These are phyloP conservation scores for Picochlorum sp. DNA, from an alignment of 139 green algal genomes.

Conservation along the genomic window DNA sequence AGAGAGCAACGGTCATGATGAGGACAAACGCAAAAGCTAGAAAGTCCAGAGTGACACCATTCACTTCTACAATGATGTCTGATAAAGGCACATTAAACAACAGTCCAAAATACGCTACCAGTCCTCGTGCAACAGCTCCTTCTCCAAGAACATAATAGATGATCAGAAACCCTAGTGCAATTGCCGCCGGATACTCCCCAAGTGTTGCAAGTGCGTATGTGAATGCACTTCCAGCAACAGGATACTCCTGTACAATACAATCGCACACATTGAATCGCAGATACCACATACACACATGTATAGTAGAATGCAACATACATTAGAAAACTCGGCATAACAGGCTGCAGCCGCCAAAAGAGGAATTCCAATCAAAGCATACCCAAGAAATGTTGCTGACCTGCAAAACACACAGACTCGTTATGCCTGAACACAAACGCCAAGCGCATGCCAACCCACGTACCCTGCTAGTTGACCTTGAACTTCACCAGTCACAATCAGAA, in stretches of 20 bases:
- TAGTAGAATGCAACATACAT: background rate
- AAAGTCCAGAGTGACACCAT: conserved; percentile 8
- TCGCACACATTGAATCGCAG: background rate
- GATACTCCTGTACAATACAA: conserved; percentile 14
- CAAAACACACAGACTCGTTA: background rate
- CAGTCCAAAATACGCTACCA: conserved; percentile 14
- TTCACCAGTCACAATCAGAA: conserved; percentile 14
- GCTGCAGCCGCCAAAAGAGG: conserved; percentile 3
- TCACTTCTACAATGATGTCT: background rate
- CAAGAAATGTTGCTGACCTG: conserved; percentile 22
- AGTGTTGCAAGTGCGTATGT: conserved; percentile 27
- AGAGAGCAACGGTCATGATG: conserved; percentile 13
- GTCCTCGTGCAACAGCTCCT: conserved; percentile 20
- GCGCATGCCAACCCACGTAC: conserved; percentile 2
- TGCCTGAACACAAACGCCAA: background rate
- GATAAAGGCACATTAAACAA: background rate
- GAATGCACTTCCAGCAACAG: conserved; percentile 25
- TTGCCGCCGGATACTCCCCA: conserved; percentile 25
- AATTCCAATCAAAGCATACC: conserved; percentile 17
- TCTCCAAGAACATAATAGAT: conserved; percentile 26
- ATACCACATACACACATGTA: background rate
- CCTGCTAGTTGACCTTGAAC: conserved; percentile 10
- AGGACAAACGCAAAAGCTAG: conserved; percentile 17
- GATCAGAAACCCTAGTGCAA: conserved; percentile 18
- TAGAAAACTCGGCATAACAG: conserved; percentile 30